These are phyloP conservation scores for Drechslerella stenobrocha DNA, from an alignment of 2,329 filamentous ascomycete species.

Conservation along the genomic window DNA sequence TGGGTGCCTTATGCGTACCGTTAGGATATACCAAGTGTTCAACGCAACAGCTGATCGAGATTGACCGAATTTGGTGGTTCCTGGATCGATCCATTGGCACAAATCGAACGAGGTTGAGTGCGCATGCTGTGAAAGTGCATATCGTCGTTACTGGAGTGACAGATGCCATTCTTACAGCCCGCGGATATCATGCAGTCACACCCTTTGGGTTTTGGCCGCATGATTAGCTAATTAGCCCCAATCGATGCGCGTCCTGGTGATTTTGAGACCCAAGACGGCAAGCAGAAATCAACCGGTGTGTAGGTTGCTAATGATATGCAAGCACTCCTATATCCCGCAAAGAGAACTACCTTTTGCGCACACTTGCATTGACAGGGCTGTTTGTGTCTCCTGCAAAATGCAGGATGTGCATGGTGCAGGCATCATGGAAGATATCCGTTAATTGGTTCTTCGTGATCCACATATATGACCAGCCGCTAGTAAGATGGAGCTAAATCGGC, in stretches of 20 bases:
- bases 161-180: background rate
- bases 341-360: background rate
- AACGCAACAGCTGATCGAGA: background rate
- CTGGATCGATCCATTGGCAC: background rate
- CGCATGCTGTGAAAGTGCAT: background rate
- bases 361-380: background rate
- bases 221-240: conserved; percentile 6
- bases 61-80: background rate
- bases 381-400: conserved; percentile 6
- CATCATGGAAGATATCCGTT: conserved; percentile 1
- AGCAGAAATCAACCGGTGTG: background rate
- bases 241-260: background rate
- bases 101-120: background rate
- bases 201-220: background rate
- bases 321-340: conserved; percentile 3
- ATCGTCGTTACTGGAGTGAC: too few species aligned
- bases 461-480: background rate
- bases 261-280: background rate
- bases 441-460: conserved; percentile 1
- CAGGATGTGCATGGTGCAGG: conserved; percentile 4
- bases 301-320: background rate
- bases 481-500: background rate
- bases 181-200: background rate
- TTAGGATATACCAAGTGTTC: too few species aligned
- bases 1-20: background rate